Conservation (phyloP, 164 flowering plant genomes). For the Chimonanthus praecox region DNA sequence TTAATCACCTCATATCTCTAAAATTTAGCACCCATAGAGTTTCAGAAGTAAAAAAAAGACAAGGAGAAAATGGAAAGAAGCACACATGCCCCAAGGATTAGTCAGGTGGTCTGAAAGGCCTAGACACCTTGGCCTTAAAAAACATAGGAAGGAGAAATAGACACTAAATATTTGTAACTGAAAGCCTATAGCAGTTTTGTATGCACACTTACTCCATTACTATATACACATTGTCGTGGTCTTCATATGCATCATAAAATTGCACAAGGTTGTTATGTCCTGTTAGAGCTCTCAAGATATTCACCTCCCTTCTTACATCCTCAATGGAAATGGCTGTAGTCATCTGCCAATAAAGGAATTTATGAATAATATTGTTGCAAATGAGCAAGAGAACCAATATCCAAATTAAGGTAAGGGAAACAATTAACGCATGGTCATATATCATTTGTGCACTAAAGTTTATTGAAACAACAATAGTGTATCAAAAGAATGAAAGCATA, state of each 20-base stretch:
- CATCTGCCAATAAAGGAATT: conserved; percentile 46
- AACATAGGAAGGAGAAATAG: neutral
- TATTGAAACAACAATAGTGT: neutral
- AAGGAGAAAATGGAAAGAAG: no score
- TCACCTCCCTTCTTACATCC: conserved; percentile 93
- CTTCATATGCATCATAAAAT: conserved; percentile 91
- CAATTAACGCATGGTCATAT: neutral
- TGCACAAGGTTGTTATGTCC: conserved; percentile 73
- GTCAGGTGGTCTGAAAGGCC: no score
- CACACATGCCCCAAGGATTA: no score
- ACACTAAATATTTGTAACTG: neutral
- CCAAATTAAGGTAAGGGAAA: neutral
- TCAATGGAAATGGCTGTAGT: conserved; percentile 94
- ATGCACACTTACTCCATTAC: conserved; percentile 82
- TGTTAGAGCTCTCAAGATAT: conserved; percentile 73
- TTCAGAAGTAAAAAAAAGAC: neutral
- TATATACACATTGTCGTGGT: conserved; percentile 72
- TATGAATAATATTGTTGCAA: neutral
- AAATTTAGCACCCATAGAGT: neutral
- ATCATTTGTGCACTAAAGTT: neutral
- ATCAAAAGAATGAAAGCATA: neutral
- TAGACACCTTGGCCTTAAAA: no score
- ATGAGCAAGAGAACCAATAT: neutral
- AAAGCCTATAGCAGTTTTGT: neutral
- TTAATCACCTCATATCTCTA: neutral